Evolutionary conservation across 805 yeast genomes (phyloP), one percentile per base, ranked within the genome.

Genomic region (Ogataea angusta): DNA sequence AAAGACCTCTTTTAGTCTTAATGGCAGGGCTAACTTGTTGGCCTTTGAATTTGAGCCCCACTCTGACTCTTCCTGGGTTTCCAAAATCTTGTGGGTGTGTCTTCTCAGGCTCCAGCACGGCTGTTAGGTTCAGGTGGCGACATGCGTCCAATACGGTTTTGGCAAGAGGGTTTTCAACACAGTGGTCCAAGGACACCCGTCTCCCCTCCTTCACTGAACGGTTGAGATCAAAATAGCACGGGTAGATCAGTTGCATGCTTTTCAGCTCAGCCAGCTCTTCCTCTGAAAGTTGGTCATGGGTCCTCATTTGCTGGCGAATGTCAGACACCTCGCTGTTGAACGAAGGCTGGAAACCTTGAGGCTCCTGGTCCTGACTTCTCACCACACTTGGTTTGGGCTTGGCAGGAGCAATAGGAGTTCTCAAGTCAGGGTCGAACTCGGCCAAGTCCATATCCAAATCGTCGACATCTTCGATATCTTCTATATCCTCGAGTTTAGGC

Each of bases 11-110:
- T 59, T 90, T 89, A 47, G 74, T 76, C 39, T 62, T 63, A 27
- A 68, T 34, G n/a, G 40, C 17, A 19, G 57, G 52, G 13, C 60
- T 57, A 10, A 64, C 68, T 9, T 71, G 59, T 19, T 62, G 52
- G 2, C 78, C 80, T 34, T 74, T 73, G 42, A 40, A 54, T 54
- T 79, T 82, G 29, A 87, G 50, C 32, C 79, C 68, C 16, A 89
- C 83, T 51, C 95, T 77, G 25, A 93, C 90, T 55, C 98, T 75
- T n/a, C 99, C 99, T 4, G 97, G 95, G 58, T 91, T 91, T 50
- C 98, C 95, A 75, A 83, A 93, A 64, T 91, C 98, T 62, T 90
- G 95, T 10, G 98, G 98, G 64, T 91, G 99, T 1, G 84, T 64
- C 66, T 89, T 93, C 45, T 84, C 87, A 46, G 91, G 80, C 63